Percentiles rank a stretch among this genome's conserved stretches.
Evolutionary conservation across 108 stramenopile genomes (phyloP).

Genomic region (Nannochloropsis oceanica): DNA sequence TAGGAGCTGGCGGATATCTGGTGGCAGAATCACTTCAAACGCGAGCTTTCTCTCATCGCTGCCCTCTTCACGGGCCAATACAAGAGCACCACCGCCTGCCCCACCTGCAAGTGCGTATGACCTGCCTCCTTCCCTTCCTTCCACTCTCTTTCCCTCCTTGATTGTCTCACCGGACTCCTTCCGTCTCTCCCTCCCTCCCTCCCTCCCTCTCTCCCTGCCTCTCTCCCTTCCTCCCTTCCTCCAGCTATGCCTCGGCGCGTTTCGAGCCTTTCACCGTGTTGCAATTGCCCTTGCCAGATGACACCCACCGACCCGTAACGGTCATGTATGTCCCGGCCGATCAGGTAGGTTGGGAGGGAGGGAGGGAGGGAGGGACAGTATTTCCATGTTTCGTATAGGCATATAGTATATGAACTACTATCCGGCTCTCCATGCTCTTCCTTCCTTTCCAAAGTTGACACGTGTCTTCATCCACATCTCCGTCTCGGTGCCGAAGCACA

Average conservation of each 20-base stretch:
- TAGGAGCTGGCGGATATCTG: slow-evolving; percentile 7
- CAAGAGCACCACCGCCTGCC: not conserved
- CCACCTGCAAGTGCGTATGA: not conserved
- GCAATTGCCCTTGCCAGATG: slow-evolving; percentile 1
- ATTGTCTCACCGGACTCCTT: not conserved
- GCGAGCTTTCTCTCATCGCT: slow-evolving; percentile 1
- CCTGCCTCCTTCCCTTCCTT: not conserved
- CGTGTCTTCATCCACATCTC: no score
- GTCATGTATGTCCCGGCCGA: not conserved
- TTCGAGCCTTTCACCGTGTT: slow-evolving; percentile 13
- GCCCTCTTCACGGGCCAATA: slow-evolving; percentile 18
- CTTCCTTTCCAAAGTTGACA: no score
- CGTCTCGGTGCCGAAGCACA: not conserved
- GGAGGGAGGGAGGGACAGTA: not conserved
- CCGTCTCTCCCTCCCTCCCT: not conserved
- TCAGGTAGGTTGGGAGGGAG: not conserved
- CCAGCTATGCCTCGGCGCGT: not conserved
- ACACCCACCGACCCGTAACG: not conserved
- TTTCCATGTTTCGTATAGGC: not conserved
- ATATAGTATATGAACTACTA: not conserved
- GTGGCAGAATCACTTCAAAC: slow-evolving; percentile 6
- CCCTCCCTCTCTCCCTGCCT: not conserved
- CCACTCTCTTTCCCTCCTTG: not conserved
- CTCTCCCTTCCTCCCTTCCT: not conserved
- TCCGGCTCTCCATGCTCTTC: not conserved